phyloP scores from a whole-genome alignment of 495 filamentous ascomycete genomes.

The Bryoglossum gracile region DNA sequence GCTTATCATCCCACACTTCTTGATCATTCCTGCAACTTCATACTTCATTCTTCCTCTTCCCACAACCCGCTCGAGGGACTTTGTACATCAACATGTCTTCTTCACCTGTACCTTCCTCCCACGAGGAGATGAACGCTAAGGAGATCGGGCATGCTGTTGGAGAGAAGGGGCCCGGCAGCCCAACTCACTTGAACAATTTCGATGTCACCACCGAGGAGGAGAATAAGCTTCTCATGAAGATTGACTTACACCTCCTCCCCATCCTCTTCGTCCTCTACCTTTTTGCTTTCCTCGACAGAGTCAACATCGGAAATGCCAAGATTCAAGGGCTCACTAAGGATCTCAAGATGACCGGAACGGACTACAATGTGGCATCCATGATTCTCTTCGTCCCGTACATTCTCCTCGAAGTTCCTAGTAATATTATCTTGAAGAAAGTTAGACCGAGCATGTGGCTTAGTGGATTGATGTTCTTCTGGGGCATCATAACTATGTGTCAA shows the following conservation, averaged over 20 bases:
- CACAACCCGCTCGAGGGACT: not conserved
- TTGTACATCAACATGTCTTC: not conserved
- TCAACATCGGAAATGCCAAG: conserved; percentile 37
- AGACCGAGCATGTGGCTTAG: conserved; percentile 74
- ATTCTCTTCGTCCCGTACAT: conserved; percentile 29
- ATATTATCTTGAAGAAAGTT: conserved; percentile 73
- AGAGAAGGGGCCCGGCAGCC: not conserved
- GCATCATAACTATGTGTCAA: conserved; percentile 53
- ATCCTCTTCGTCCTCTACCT: not conserved
- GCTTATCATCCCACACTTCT: too few relatives aligned
- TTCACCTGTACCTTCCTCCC: conserved; percentile 1
- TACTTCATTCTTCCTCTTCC: not conserved
- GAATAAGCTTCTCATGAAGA: not conserved
- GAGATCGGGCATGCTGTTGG: not conserved
- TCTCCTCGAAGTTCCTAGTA: conserved; percentile 65
- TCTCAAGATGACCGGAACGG: conserved; percentile 18
- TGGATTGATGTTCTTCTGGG: conserved; percentile 63
- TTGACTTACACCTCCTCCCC: not conserved
- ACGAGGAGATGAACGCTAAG: not conserved
- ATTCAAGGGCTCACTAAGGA: conserved; percentile 32
- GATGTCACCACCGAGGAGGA: not conserved
- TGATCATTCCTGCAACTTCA: too few relatives aligned
- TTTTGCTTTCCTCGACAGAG: conserved; percentile 28
- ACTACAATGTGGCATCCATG: conserved; percentile 18
- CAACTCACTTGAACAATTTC: not conserved